Base-by-base conservation (phyloP, 768 basidiomycete species). In the Pisolithus marmoratus region DNA sequence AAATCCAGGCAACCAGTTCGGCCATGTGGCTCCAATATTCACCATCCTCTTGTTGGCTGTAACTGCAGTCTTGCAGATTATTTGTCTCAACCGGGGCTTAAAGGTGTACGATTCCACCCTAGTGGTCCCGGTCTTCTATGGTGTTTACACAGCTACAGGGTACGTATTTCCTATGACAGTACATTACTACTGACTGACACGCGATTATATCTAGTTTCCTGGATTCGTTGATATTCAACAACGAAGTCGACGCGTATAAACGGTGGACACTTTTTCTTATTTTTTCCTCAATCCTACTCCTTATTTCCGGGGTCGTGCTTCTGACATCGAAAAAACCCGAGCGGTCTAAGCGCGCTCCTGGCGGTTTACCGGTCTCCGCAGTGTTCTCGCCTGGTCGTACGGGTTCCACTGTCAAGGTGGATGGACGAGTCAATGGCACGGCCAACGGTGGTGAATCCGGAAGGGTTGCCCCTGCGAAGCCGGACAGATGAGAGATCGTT, bases 111-210 rank as follows among this genome's bases (percentile, higher is more conserved):
- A 93, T 61, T 90, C 88, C 17, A 91, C 90, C 0, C 69, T 96
- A 1, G 92, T 96, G 17, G 94, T 96, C 0, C 94, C 95, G 0
- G 85, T 94, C 14, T 96, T 97, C 65, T 97, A 95, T 63, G 92
- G 92, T 9, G 84, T 93, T 9, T 94, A 94, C 63, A 94, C 91
- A 0, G 87, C 87, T 2, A 77, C 81, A 22, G 90, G 90, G 81
- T 89, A 64, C 42, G 78, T 70, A 24, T 45, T 36, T 2, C n/a
- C n/a, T 48, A 17, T 20, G 26, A 31, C 24, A 34, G n/a, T 37
- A 9, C 1, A 7, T 22, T 36, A 20, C 48, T 23, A 50, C 40
- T 36, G 47, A 51, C 41, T 60, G 15, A 63, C 49, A 27, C 36
- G 49, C 44, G 23, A 8, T 15, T 42, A 23, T 22, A 5, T 34